A percentile compares a stretch with the other conserved stretches of the same genome.
phyloP scores from a whole-genome alignment of 1,139 yeast genomes.

The Hanseniaspora gamundiae region DNA sequence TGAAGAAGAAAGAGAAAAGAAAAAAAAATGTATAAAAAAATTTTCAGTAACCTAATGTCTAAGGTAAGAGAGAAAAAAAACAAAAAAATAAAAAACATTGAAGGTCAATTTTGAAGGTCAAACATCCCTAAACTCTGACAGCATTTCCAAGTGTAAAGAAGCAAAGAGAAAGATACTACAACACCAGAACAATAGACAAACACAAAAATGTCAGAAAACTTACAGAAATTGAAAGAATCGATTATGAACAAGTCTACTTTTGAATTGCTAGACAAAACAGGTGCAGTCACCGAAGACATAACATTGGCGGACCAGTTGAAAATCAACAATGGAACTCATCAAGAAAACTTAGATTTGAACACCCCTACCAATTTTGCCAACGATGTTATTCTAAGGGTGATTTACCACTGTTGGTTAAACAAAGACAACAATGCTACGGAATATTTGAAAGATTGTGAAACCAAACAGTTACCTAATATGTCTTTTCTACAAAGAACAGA shows the following conservation, averaged over 20 bases:
- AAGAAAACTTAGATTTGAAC: conserved; percentile 26
- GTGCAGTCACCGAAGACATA: conserved; percentile 21
- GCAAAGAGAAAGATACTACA: too few relatives aligned
- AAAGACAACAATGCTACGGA: conserved; percentile 72
- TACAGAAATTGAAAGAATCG: conserved; percentile 5
- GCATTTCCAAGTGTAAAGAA: too few relatives aligned
- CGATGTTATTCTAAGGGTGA: conserved; percentile 46
- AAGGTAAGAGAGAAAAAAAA: too few relatives aligned
- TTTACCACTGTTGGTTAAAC: conserved; percentile 71
- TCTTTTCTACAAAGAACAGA: conserved; percentile 82
- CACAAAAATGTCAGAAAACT: not conserved
- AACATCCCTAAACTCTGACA: too few relatives aligned
- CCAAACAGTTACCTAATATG: conserved; percentile 52
- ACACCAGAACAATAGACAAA: not conserved
- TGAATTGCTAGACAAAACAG: conserved; percentile 14
- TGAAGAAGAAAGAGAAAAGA: too few relatives aligned
- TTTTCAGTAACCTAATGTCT: too few relatives aligned
- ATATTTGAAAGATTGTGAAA: conserved; percentile 63
- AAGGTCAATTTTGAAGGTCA: too few relatives aligned
- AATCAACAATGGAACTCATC: conserved; percentile 8
- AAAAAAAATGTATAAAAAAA: too few relatives aligned
- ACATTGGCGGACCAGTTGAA: conserved; percentile 19
- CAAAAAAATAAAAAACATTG: too few relatives aligned
- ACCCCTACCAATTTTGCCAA: conserved; percentile 49
- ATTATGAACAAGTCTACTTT: conserved; percentile 10